These are phyloP conservation scores for Manihot esculenta DNA, from an alignment of 441 rosid species.

Conservation along the genomic window DNA sequence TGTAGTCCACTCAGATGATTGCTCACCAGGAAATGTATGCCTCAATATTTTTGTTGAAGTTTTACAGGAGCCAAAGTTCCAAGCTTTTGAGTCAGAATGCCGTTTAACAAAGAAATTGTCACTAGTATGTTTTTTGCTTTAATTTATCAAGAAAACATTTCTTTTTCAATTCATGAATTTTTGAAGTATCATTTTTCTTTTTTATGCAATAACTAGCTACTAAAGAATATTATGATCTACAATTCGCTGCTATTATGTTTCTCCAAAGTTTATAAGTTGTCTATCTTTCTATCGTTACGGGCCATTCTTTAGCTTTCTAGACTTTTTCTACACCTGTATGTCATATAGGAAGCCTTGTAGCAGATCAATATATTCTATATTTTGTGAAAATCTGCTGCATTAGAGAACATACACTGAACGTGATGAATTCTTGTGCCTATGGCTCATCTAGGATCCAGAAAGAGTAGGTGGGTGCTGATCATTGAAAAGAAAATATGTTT, in stretches of 20 bases:
- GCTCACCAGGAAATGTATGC: conserved; percentile 26
- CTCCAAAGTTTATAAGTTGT: conserved; percentile 18
- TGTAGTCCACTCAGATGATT: conserved; percentile 30
- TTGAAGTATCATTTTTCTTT: conserved; percentile 3
- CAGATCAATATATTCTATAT: not conserved
- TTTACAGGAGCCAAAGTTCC: conserved; percentile 48
- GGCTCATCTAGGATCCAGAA: not conserved
- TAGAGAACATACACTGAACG: not conserved
- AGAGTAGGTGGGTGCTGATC: not conserved
- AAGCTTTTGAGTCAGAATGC: conserved; percentile 54
- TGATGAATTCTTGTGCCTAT: not conserved
- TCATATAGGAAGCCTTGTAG: not conserved
- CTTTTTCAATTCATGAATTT: conserved; percentile 11
- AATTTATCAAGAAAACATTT: not conserved
- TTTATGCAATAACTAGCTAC: conserved; percentile 13
- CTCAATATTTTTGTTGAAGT: conserved; percentile 37
- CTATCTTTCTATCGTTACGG: not conserved
- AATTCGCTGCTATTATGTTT: not conserved
- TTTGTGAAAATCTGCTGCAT: not conserved
- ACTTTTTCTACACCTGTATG: not conserved
- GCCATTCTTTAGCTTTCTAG: not conserved
- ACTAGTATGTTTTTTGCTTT: conserved; percentile 35
- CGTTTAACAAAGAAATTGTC: conserved; percentile 44
- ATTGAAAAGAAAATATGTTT: not conserved
- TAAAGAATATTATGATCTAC: not conserved